A percentile compares a stretch with the other conserved stretches of the same genome.
phyloP scores from a whole-genome alignment of 2,329 filamentous ascomycete genomes.

The Talaromyces sp. region DNA sequence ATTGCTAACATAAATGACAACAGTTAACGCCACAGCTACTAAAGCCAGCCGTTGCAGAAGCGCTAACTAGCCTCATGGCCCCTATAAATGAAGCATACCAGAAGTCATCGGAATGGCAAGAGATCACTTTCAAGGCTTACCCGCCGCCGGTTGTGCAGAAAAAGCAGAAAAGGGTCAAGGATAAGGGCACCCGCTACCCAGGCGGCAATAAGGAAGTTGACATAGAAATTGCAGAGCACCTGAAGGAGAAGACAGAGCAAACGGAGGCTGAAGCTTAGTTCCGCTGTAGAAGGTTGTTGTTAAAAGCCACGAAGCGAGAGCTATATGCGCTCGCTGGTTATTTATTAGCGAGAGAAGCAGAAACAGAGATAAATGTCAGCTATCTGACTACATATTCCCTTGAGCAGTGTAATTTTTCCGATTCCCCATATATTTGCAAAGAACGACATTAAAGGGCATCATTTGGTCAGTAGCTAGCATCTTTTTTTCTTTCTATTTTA shows the following conservation, averaged over 20 bases:
- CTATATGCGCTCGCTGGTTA: background rate
- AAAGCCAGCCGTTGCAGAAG: slow-evolving; percentile 77
- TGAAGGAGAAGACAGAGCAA: background rate
- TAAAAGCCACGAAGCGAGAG: background rate
- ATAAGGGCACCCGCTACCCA: slow-evolving; percentile 68
- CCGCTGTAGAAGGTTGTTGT: background rate
- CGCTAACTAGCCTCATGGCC: slow-evolving; percentile 68
- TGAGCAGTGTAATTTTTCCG: too few relatives aligned
- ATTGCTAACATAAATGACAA: background rate
- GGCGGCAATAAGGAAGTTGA: background rate
- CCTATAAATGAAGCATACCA: slow-evolving; percentile 75
- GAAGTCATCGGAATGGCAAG: slow-evolving; percentile 73
- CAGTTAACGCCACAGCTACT: slow-evolving; percentile 82
- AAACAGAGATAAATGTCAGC: background rate
- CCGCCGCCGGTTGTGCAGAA: slow-evolving; percentile 66
- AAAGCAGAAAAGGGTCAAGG: slow-evolving; percentile 70
- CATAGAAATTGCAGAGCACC: background rate
- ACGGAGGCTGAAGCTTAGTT: background rate
- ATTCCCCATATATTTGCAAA: background rate
- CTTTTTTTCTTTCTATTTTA: too few relatives aligned
- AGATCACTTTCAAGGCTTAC: slow-evolving; percentile 74
- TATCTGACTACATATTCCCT: background rate
- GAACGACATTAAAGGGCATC: too few relatives aligned
- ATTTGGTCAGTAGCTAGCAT: too few relatives aligned
- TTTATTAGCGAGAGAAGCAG: background rate